Evolutionary conservation across 495 filamentous ascomycete species (phyloP), one percentile per base, ranked within the genome.

Genomic region (Daldinia grandis): DNA sequence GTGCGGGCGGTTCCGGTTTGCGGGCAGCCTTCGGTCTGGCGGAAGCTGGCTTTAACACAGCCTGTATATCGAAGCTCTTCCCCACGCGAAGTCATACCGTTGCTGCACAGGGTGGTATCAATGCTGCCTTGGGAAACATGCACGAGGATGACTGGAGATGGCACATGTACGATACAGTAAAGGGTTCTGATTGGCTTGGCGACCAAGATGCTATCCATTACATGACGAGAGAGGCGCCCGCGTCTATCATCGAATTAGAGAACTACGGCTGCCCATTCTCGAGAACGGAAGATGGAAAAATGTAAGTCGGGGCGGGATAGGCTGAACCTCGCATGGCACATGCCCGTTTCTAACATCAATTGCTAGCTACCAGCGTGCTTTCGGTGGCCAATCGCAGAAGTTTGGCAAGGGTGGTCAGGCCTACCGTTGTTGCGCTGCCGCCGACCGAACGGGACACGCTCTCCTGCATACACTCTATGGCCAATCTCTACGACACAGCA

Each of bases 91-190:
- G 88, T 81, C 95, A 98, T 83, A 98, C 95, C 19, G 95, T 98
- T 75, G 95, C 95, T 53, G 95, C 95, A 31, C 93, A 95, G 78
- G 93, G 93, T 71, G 93, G 93, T 73, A 97, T 97, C 84, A 97
- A 97, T 82, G 95, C 95, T 71, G 95, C 95, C 50, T 88, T 98
- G 72, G 95, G 95, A 81, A 98, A 98, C 78, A 87, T 87, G 85
- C 84, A 88, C 83, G 85, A 86, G 81, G 95, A 98, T 80, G 95
- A 98, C 85, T 98, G 95, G 95, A 90, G 95, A 81, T 98, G 95
- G 95, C 95, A 98, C 85, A 98, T 98, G 95, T 98, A 98, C 86
- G 95, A 98, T 82, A 98, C 95, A 51, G 95, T 98, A 68, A 98
- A 98, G 85, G 95, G 95, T 74, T 96, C 92, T 60, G 95, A 98